phyloP scores from a whole-genome alignment of 306 rosid genomes.

The Citrullus mucosospermus region DNA sequence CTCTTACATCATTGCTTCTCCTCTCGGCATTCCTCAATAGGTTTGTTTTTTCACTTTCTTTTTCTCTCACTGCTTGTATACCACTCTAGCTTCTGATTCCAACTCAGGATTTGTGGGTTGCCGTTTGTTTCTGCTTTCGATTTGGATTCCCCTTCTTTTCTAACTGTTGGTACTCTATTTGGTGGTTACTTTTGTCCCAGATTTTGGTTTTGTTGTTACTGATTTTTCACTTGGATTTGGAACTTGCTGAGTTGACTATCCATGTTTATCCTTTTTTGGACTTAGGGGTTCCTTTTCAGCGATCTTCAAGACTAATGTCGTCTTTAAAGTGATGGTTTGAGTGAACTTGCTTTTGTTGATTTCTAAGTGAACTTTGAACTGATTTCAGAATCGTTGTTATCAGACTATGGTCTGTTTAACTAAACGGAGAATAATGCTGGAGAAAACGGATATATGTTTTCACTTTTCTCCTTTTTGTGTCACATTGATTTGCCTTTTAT shows the following conservation, averaged over 20 bases:
- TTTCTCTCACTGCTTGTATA: not conserved
- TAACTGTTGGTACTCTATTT: not conserved
- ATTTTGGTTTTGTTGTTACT: not conserved
- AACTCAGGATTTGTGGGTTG: not conserved
- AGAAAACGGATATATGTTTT: not conserved
- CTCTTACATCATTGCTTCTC: constrained; percentile 55
- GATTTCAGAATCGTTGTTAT: not conserved
- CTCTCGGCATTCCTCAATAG: constrained; percentile 74
- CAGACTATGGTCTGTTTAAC: not conserved
- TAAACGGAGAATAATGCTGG: not conserved
- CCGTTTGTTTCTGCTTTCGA: not conserved
- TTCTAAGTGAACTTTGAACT: not conserved
- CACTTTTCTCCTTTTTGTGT: not conserved
- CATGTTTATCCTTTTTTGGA: not conserved
- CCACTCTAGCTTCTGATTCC: not conserved
- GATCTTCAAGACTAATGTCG: not conserved
- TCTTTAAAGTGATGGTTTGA: not conserved
- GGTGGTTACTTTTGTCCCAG: not conserved
- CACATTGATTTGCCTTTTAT: not conserved
- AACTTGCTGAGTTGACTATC: not conserved
- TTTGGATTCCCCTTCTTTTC: not conserved
- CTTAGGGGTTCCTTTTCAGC: not conserved
- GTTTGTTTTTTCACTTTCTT: constrained; percentile 15
- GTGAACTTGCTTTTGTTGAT: not conserved
- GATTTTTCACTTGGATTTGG: not conserved